Evolutionary conservation across 192 early-diverging fungal species (phyloP).

Genomic region (Pilobolus umbonatus): DNA sequence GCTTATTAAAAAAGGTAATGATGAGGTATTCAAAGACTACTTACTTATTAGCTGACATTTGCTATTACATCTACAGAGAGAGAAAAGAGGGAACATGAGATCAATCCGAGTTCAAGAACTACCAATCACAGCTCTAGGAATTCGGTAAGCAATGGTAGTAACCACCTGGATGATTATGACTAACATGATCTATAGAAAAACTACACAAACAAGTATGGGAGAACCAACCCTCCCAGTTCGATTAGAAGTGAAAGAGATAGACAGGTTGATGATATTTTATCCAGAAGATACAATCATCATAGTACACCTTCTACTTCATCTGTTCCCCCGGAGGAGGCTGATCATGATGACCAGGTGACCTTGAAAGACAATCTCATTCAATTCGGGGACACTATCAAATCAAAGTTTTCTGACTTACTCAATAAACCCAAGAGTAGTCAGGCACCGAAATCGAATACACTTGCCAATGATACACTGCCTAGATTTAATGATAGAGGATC

Average conservation of each 20-base stretch:
- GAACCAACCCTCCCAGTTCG: background rate
- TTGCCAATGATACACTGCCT: background rate
- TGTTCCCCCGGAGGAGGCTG: background rate
- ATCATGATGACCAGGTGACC: background rate
- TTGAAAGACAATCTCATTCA: background rate
- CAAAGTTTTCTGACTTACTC: conserved; percentile 2
- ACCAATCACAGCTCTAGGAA: background rate
- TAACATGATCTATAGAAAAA: conserved; percentile 2
- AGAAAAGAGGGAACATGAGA: background rate
- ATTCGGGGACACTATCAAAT: conserved; percentile 7
- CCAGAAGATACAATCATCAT: conserved; percentile 4
- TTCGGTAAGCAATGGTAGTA: background rate
- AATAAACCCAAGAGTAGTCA: background rate
- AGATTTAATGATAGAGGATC: background rate
- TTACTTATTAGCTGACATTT: background rate
- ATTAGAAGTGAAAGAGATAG: conserved; percentile 16
- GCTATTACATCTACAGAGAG: background rate
- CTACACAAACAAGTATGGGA: background rate
- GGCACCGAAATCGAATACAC: background rate
- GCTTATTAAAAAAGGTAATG: conserved; percentile 28
- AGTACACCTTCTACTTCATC: background rate
- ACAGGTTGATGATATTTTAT: conserved; percentile 21
- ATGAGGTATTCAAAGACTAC: background rate
- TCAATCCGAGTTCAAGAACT: background rate
- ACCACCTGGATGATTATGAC: background rate